Percentiles rank a stretch among this genome's conserved stretches.
Evolutionary conservation across 768 basidiomycete genomes (phyloP).

Genomic region (Fomitopsis serialis): DNA sequence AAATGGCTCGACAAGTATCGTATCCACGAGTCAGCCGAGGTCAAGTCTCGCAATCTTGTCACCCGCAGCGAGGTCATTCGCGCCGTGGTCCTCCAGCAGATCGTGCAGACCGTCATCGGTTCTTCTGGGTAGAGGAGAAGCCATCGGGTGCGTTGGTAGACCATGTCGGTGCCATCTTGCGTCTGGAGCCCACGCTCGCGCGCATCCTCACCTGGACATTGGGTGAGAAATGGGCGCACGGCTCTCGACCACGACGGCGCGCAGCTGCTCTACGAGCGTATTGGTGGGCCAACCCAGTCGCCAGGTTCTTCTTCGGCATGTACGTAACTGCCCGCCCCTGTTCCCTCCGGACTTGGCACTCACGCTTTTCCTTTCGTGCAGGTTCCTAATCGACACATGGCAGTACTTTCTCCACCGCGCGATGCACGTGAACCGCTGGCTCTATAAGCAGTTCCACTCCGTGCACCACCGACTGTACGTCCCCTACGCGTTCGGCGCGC

Average conservation of each 20-base stretch:
- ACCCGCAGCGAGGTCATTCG: constrained; percentile 65
- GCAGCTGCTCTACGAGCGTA: constrained; percentile 60
- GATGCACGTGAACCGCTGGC: constrained; percentile 87
- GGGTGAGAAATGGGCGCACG: constrained; percentile 35
- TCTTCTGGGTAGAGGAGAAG: constrained; percentile 53
- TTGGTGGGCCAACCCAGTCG: constrained; percentile 87
- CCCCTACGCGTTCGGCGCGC: constrained; percentile 92
- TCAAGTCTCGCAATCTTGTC: constrained; percentile 68
- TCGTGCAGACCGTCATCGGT: constrained; percentile 73
- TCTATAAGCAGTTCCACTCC: constrained; percentile 90
- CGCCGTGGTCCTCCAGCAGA: constrained; percentile 84
- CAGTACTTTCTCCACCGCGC: constrained; percentile 93
- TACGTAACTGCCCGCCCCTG: constrained; percentile 38
- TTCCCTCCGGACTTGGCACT: neutral
- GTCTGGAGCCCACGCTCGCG: constrained; percentile 30
- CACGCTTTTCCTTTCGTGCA: constrained; percentile 21
- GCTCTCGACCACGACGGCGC: constrained; percentile 33
- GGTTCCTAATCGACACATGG: constrained; percentile 96
- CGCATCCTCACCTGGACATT: constrained; percentile 32
- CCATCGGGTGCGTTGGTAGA: constrained; percentile 23
- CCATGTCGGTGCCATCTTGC: constrained; percentile 37
- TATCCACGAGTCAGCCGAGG: constrained; percentile 84
- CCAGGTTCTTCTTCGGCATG: constrained; percentile 78
- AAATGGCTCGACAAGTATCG: constrained; percentile 77
- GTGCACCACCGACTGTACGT: constrained; percentile 95